These are phyloP conservation scores for Saccharum spontaneum DNA, from an alignment of 176 grass and related monocot species.

Conservation along the genomic window DNA sequence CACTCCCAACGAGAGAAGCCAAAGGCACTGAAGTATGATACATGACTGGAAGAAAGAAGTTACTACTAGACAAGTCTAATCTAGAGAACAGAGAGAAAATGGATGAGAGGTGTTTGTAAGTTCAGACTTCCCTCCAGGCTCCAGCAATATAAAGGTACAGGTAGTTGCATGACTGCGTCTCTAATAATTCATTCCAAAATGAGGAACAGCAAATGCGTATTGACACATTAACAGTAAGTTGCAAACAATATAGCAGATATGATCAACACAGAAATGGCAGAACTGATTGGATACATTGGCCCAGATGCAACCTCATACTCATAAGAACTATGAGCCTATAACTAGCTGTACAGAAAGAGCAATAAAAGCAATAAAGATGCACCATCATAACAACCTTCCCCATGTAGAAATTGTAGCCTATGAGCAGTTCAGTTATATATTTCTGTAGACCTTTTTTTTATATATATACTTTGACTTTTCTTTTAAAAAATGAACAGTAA, in stretches of 20 bases:
- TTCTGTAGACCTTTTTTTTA: neutral
- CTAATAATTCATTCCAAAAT: neutral
- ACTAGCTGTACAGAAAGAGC: neutral
- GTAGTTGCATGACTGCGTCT: neutral
- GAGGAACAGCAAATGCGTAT: neutral
- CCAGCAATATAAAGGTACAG: neutral
- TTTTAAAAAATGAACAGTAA: neutral
- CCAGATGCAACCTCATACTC: neutral
- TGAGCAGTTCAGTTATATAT: neutral
- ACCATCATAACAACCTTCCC: neutral
- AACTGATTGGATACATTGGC: constrained; percentile 9
- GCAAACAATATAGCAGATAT: constrained; percentile 1
- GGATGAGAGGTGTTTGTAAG: neutral
- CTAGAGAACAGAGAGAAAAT: neutral
- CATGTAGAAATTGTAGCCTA: neutral
- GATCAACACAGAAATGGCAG: neutral
- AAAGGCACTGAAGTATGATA: neutral
- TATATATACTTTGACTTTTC: neutral
- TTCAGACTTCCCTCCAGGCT: neutral
- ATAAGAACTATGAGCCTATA: neutral
- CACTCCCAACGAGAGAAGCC: neutral
- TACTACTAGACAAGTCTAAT: neutral
- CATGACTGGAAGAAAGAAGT: neutral
- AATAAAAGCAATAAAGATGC: neutral
- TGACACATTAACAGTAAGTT: neutral